Percentiles rank a stretch among this genome's conserved stretches.
Conservation (phyloP, 1,284 basidiomycete species). For the Coniferiporia weirii region DNA sequence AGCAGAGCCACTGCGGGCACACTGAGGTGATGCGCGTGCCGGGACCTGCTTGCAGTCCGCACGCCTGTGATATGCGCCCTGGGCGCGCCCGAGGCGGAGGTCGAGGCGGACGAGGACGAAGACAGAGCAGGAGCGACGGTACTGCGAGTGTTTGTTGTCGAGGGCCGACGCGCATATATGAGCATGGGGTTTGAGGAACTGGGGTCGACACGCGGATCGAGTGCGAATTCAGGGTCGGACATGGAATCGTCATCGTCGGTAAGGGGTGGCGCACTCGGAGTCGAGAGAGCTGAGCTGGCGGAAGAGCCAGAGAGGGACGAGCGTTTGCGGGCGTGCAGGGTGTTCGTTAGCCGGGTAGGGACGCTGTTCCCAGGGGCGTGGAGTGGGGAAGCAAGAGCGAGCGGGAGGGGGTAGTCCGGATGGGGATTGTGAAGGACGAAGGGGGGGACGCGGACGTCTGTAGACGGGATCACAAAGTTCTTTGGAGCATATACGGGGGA, state of each 20-base stretch:
- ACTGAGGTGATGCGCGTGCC: background rate
- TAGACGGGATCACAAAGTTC: constrained; percentile 1
- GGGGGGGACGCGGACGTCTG: constrained; percentile 54
- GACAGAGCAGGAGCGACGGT: constrained; percentile 24
- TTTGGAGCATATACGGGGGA: background rate
- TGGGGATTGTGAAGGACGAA: constrained; percentile 45
- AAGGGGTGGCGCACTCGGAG: constrained; percentile 46
- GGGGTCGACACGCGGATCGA: constrained; percentile 32
- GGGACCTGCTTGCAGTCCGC: background rate
- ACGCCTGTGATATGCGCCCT: background rate
- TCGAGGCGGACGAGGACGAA: background rate
- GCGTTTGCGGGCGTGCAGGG: constrained; percentile 32
- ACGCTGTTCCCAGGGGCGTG: background rate
- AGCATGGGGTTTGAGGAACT: constrained; percentile 29
- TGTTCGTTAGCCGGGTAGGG: background rate
- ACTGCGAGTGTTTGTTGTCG: constrained; percentile 62
- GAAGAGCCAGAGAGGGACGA: constrained; percentile 47
- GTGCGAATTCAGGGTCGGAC: constrained; percentile 31
- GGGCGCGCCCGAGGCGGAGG: background rate
- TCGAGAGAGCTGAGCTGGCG: constrained; percentile 56
- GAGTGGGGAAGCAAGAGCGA: background rate
- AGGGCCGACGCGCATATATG: constrained; percentile 64
- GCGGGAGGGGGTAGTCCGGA: constrained; percentile 4
- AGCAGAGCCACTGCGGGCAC: background rate
- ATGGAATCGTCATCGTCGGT: constrained; percentile 43